phyloP scores from a whole-genome alignment of 306 rosid species.

The Fagus crenata region DNA sequence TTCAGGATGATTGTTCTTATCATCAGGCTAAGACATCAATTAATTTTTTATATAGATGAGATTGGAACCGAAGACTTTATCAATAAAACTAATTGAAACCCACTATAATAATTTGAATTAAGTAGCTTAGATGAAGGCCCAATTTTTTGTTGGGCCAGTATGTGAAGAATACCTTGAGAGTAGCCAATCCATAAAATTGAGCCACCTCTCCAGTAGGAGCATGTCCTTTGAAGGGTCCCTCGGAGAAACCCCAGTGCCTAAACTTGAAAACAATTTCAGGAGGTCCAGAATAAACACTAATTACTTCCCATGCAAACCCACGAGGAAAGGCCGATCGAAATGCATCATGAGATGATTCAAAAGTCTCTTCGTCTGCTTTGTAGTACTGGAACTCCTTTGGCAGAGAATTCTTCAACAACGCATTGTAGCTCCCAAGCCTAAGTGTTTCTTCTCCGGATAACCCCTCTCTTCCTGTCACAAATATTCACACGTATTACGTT shows the following conservation, averaged over 20 bases:
- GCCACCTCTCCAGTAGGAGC: slow-evolving; percentile 60
- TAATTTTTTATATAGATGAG: too few relatives aligned
- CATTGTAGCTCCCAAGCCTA: slow-evolving; percentile 63
- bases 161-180: slow-evolving; percentile 50
- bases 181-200: slow-evolving; percentile 64
- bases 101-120: too few relatives aligned
- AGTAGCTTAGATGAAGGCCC: too few relatives aligned
- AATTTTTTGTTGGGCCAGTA: too few relatives aligned
- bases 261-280: slow-evolving; percentile 71
- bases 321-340: slow-evolving; percentile 65
- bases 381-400: slow-evolving; percentile 52
- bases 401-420: slow-evolving; percentile 55
- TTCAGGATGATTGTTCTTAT: too few relatives aligned
- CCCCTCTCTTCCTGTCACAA: slow-evolving; percentile 59
- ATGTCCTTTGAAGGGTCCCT: slow-evolving; percentile 67
- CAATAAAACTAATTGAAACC: too few relatives aligned
- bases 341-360: slow-evolving; percentile 67
- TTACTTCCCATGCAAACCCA: slow-evolving; percentile 90
- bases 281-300: slow-evolving; percentile 61
- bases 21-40: too few relatives aligned
- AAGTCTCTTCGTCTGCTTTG: slow-evolving; percentile 63
- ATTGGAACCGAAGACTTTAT: too few relatives aligned
- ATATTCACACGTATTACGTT: neutral
- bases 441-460: slow-evolving; percentile 62
- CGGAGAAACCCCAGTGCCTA: slow-evolving; percentile 87